A percentile compares a stretch with the other conserved stretches of the same genome.
These are phyloP conservation scores for Aegilops sharonensis DNA, from an alignment of 176 grass and related monocot species.

Conservation along the genomic window DNA sequence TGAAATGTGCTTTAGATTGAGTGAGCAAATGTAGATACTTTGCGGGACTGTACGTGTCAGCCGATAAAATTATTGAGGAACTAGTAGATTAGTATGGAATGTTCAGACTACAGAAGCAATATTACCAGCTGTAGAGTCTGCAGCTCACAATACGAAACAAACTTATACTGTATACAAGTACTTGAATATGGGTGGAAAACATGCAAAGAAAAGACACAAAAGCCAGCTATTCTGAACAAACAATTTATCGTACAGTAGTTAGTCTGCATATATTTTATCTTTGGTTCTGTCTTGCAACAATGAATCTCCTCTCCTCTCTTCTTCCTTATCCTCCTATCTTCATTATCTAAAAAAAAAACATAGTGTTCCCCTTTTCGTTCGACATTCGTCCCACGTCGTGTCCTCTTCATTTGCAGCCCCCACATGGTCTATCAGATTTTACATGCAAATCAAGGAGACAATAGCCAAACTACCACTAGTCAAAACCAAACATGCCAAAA, in stretches of 20 bases:
- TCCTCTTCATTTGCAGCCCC: too few species aligned
- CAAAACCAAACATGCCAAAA: too few species aligned
- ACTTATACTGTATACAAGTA: neutral
- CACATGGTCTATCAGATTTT: too few species aligned
- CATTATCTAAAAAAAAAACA: too few species aligned
- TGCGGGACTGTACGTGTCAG: neutral
- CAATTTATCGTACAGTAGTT: neutral
- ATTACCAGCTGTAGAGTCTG: neutral
- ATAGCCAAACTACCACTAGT: too few species aligned
- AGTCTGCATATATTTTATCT: neutral
- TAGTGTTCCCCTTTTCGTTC: too few species aligned
- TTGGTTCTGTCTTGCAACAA: neutral
- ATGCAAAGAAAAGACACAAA: neutral
- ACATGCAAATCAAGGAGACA: too few species aligned
- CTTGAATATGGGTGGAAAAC: neutral
- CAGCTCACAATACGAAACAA: too few species aligned
- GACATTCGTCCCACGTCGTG: too few species aligned
- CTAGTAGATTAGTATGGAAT: neutral
- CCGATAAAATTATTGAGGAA: neutral
- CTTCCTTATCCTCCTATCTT: too few species aligned
- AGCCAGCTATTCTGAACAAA: neutral
- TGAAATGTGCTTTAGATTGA: neutral
- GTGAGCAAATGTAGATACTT: neutral
- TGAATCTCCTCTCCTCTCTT: neutral
- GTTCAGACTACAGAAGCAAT: neutral